A percentile compares a stretch with the other conserved stretches of the same genome.
phyloP scores from a whole-genome alignment of 192 early-diverging fungal genomes.

The Gigaspora rosea region DNA sequence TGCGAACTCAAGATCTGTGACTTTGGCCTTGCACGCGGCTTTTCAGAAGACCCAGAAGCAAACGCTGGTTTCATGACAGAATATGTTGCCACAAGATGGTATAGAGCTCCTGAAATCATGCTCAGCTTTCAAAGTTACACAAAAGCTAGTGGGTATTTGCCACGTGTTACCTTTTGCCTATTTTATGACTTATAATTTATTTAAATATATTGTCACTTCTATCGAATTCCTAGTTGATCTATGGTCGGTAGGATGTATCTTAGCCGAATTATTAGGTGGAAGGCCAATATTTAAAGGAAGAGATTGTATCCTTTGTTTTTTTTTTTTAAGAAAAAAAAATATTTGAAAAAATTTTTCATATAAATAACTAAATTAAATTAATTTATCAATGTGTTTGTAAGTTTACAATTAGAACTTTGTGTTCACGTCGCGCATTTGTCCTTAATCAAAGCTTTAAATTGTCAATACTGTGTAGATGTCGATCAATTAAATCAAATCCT shows the following conservation, averaged over 20 bases:
- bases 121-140: conserved; percentile 85
- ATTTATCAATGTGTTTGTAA: not conserved
- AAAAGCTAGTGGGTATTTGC: conserved; percentile 70
- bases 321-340: too few species aligned
- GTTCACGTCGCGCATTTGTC: not conserved
- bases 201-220: not conserved
- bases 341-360: too few species aligned
- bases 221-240: conserved; percentile 62
- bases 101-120: conserved; percentile 94
- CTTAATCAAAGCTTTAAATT: not conserved
- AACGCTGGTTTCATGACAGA: conserved; percentile 87
- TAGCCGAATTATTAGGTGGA: conserved; percentile 85
- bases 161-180: not conserved
- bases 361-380: too few species aligned
- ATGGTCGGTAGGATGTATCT: conserved; percentile 95
- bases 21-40: conserved; percentile 91
- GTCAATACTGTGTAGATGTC: conserved; percentile 54
- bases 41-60: conserved; percentile 62
- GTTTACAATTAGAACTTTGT: not conserved
- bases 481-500: conserved; percentile 94
- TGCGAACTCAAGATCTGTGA: conserved; percentile 94
- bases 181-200: not conserved
- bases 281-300: conserved; percentile 85
- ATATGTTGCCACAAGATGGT: conserved; percentile 96
- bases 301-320: conserved; percentile 58